Base-by-base conservation (phyloP, 768 basidiomycete species). In the Suillus paluster region DNA sequence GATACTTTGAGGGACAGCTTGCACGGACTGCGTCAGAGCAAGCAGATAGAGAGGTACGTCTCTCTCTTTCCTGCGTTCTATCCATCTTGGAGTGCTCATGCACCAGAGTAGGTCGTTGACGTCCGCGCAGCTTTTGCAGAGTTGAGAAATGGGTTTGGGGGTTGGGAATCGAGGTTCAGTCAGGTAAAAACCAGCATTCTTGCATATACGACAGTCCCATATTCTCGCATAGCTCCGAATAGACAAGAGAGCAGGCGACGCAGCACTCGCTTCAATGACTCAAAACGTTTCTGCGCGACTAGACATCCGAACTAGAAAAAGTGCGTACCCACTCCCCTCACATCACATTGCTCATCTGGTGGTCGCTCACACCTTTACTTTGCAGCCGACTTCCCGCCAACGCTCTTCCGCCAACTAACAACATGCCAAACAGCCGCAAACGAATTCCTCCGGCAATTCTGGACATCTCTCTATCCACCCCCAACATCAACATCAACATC, bases 391-490 rank as follows among this genome's bases (percentile, higher is more conserved):
- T 87, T 99, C 38, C 92, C 95, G 1, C 86, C 91, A 55, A 82
- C 81, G 2, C 79, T 97, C 42, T 87, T 93, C 68, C 82, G 86
- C 59, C 89, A 95, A 77, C 90, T 98, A 85, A 87, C 86, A 19
- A 91, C 91, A 0, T 94, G 92, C 69, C 95, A 97, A 70, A 94
- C 94, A 1, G 91, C 96, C 4, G 90, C 96, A 12, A 95, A 94
- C 69, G 97, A 99, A 72, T 97, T 99, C 73, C 81, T 99, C 15
- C 88, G 97, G 33, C 97, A 99, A 72, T 98, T 95, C 73, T 99
- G 96, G 95, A 84, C 89, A 2, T 85, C 94, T 2, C 84, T 92
- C 55, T 91, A 94, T 64, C 96, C 95, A 6, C 86, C 90, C 7
- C 75, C 83, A 1, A 78, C 82, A 19, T 91, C 54, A 7, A 80